phyloP scores from a whole-genome alignment of 78 protist species.

The Dictyostelium capitatum region DNA sequence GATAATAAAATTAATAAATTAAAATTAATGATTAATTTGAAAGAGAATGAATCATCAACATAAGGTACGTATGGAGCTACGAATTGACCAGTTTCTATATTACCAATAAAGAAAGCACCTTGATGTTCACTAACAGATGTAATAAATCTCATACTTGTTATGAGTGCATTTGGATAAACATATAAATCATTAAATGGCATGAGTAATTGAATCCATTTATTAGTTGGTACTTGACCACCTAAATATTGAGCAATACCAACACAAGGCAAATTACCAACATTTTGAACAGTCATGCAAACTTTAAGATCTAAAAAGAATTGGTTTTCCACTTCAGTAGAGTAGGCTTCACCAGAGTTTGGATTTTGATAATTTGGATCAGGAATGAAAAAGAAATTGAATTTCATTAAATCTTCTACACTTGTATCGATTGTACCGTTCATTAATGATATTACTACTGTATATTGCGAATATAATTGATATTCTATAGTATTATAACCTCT shows the following conservation, averaged over 20 bases:
- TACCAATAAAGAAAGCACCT: slow-evolving; percentile 30
- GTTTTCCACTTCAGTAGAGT: not conserved
- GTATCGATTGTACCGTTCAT: slow-evolving; percentile 26
- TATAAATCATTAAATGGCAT: slow-evolving; percentile 53
- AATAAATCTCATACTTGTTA: not conserved
- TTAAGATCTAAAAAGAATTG: not conserved
- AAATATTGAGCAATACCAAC: slow-evolving; percentile 44
- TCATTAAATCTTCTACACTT: not conserved
- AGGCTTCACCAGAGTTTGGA: not conserved
- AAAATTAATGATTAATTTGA: not conserved
- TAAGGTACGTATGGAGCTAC: not conserved
- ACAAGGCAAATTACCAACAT: slow-evolving; percentile 11
- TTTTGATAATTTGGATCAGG: not conserved
- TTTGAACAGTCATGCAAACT: not conserved
- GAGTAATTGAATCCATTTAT: slow-evolving; percentile 20
- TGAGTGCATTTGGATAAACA: slow-evolving; percentile 12
- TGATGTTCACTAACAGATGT: not conserved
- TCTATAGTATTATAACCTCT: slow-evolving; percentile 1
- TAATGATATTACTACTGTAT: not conserved
- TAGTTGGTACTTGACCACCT: slow-evolving; percentile 61
- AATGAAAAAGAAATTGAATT: slow-evolving; percentile 7
- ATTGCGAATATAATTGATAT: not conserved
- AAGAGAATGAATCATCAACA: not conserved
- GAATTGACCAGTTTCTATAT: not conserved
- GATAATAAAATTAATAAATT: not conserved